Percentiles rank a stretch among this genome's conserved stretches.
These are phyloP conservation scores for Amanita rimosa DNA, from an alignment of 768 basidiomycete species.

Conservation along the genomic window DNA sequence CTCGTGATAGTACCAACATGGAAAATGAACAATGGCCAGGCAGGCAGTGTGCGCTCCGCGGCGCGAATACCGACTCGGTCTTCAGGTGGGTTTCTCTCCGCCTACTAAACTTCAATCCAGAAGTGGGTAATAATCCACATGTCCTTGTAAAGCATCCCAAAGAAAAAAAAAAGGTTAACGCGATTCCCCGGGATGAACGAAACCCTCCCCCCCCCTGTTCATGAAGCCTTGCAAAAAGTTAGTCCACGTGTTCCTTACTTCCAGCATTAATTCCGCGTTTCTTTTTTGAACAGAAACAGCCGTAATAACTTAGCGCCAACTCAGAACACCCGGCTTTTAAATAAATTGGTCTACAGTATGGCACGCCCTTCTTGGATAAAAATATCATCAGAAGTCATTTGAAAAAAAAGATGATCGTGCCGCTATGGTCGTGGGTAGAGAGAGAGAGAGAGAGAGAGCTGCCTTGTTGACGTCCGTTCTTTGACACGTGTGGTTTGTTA, in stretches of 20 bases:
- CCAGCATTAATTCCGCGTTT: neutral
- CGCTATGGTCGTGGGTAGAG: conserved; percentile 2
- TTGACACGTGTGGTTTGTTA: neutral
- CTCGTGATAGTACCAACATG: too few species aligned
- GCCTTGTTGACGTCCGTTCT: neutral
- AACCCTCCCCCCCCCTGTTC: neutral
- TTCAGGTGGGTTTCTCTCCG: conserved; percentile 1
- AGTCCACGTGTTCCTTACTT: neutral
- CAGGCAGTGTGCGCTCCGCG: neutral
- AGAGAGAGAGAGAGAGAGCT: too few species aligned
- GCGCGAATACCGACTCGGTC: neutral
- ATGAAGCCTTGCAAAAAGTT: neutral
- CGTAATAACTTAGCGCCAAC: neutral
- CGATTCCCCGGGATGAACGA: too few species aligned
- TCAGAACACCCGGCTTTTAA: neutral
- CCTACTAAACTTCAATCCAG: neutral
- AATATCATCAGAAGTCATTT: neutral
- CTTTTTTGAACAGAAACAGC: neutral
- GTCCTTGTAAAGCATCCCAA: neutral
- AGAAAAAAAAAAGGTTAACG: conserved; percentile 2
- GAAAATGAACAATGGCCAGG: too few species aligned
- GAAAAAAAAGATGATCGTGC: too few species aligned
- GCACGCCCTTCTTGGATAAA: neutral
- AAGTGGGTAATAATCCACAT: neutral
- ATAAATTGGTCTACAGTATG: neutral